Percentiles rank a stretch among this genome's conserved stretches.
These are phyloP conservation scores for Schoenoplectus triqueter DNA, from an alignment of 202 grass and related monocot genomes.

Conservation along the genomic window DNA sequence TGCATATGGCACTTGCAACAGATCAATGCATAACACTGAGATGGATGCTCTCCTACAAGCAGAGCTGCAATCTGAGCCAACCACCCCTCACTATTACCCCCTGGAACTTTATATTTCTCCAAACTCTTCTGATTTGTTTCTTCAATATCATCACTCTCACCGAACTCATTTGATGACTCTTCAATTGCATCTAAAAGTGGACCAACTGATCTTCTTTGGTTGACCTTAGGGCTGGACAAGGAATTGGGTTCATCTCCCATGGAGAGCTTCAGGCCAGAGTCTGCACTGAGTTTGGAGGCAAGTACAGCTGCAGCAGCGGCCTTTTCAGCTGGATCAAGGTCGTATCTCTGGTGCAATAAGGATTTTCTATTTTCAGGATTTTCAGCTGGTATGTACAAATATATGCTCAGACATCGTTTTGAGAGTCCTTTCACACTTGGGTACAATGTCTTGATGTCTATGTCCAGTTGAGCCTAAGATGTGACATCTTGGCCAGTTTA, in stretches of 20 bases:
- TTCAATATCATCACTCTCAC: constrained; percentile 46
- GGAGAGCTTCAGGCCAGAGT: constrained; percentile 82
- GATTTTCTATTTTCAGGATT: constrained; percentile 32
- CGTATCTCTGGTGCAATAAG: constrained; percentile 65
- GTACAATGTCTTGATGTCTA: not conserved
- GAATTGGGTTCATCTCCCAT: constrained; percentile 59
- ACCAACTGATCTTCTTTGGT: constrained; percentile 46
- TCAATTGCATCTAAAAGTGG: constrained; percentile 47
- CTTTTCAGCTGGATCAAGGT: constrained; percentile 94
- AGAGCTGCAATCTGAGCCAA: constrained; percentile 79
- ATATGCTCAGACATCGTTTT: not conserved
- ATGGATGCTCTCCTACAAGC: constrained; percentile 97
- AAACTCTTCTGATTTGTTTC: constrained; percentile 58
- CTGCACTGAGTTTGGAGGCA: constrained; percentile 75
- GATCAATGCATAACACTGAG: constrained; percentile 87
- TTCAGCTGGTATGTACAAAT: constrained; percentile 1
- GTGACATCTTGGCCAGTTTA: not conserved
- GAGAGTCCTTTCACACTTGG: not conserved
- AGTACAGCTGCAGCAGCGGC: constrained; percentile 88
- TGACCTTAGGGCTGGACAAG: constrained; percentile 42
- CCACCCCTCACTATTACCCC: constrained; percentile 68
- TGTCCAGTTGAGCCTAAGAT: constrained; percentile 6
- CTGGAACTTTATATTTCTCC: constrained; percentile 65
- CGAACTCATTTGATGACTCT: constrained; percentile 42
- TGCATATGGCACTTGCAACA: constrained; percentile 93